phyloP scores from a whole-genome alignment of 192 early-diverging fungal species.

The Thamnidium elegans region DNA sequence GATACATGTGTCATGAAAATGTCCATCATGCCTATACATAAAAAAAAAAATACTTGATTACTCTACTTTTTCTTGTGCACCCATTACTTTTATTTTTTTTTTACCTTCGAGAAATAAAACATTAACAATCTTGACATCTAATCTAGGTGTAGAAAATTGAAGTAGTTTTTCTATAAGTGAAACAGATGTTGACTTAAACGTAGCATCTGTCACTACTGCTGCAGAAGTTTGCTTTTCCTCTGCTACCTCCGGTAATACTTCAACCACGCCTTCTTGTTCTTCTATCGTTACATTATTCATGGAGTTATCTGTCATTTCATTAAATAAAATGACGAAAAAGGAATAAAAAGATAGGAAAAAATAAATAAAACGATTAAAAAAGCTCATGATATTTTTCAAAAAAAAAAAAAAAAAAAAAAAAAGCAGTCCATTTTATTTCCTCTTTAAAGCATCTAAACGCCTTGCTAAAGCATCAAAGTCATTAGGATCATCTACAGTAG shows the following conservation, averaged over 20 bases:
- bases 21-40: constrained; percentile 34
- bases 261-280: not conserved
- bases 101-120: constrained; percentile 36
- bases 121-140: constrained; percentile 35
- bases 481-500: constrained; percentile 12
- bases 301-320: not conserved
- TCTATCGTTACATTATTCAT: constrained; percentile 1
- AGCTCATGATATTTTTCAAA: not conserved
- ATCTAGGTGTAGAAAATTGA: constrained; percentile 24
- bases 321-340: constrained; percentile 9
- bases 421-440: constrained; percentile 22
- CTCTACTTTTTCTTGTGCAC: not conserved
- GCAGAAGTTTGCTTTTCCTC: not conserved
- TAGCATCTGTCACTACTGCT: not conserved
- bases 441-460: constrained; percentile 75
- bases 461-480: constrained; percentile 72
- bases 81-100: not conserved
- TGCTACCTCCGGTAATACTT: not conserved
- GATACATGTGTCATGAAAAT: constrained; percentile 33
- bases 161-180: constrained; percentile 33
- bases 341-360: constrained; percentile 2
- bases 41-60: too few relatives aligned
- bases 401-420: constrained; percentile 14
- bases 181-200: constrained; percentile 30
- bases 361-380: constrained; percentile 3